These are phyloP conservation scores for Cordyceps javanica DNA, from an alignment of 2,329 filamentous ascomycete genomes.

Conservation along the genomic window DNA sequence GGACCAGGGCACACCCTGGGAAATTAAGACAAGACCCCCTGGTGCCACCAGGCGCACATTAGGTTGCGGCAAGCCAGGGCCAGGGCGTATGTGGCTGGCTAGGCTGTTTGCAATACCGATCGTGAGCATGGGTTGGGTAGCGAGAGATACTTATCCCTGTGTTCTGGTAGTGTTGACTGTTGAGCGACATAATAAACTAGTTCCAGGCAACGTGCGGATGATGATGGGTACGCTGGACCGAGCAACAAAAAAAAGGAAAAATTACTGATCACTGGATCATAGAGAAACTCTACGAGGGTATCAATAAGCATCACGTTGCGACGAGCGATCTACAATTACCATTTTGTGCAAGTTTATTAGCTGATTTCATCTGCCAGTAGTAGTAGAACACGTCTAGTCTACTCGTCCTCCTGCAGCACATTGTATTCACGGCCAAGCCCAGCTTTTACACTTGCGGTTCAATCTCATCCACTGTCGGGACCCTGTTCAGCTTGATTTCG, in stretches of 20 bases:
- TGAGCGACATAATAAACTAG: too few species aligned
- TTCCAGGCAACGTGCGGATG: too few species aligned
- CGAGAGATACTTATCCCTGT: background rate
- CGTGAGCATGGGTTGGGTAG: background rate
- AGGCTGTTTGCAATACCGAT: background rate
- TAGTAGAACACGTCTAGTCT: background rate
- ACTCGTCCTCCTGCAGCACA: background rate
- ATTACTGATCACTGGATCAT: too few species aligned
- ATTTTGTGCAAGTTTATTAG: background rate
- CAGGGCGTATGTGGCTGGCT: background rate
- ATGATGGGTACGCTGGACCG: too few species aligned
- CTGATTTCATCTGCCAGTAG: background rate
- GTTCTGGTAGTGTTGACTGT: background rate
- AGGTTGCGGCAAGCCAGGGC: too few species aligned
- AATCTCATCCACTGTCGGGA: constrained; percentile 25
- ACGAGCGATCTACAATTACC: too few species aligned
- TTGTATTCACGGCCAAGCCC: background rate
- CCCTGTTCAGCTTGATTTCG: constrained; percentile 18
- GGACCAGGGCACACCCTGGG: background rate
- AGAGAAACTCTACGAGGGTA: too few species aligned
- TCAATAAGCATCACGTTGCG: too few species aligned
- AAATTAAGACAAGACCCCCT: background rate
- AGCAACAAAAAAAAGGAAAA: too few species aligned
- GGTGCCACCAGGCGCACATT: too few species aligned
- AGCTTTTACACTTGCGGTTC: constrained; percentile 19